phyloP scores from a whole-genome alignment of 129 eudicot genomes.

The Scalesia atractyloides region DNA sequence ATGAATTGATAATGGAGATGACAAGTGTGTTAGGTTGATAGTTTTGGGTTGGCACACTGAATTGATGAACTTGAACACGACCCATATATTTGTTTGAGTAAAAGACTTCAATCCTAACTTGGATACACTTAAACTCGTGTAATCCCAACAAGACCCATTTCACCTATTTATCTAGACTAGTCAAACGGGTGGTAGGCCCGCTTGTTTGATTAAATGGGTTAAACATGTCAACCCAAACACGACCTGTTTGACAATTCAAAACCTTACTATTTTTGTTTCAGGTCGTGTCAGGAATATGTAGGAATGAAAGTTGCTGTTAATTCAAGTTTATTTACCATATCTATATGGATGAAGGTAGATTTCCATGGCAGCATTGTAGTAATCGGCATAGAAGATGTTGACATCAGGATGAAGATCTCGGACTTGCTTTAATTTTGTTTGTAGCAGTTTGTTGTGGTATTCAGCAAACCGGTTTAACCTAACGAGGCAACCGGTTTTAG shows the following conservation, averaged over 20 bases:
- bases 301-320: too few relatives aligned
- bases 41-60: too few relatives aligned
- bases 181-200: too few relatives aligned
- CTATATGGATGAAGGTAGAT: slow-evolving; percentile 37
- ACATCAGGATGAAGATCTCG: slow-evolving; percentile 15
- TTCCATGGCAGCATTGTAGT: slow-evolving; percentile 48
- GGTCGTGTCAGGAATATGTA: too few relatives aligned
- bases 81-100: not conserved
- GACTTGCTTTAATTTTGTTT: slow-evolving; percentile 5
- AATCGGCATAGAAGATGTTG: slow-evolving; percentile 40
- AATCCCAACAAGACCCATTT: not conserved
- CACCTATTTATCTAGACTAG: too few relatives aligned
- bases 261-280: too few relatives aligned
- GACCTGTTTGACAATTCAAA: too few relatives aligned
- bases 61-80: too few relatives aligned
- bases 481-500: slow-evolving; percentile 9
- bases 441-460: slow-evolving; percentile 28
- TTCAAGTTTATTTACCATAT: slow-evolving; percentile 33
- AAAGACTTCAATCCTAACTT: not conserved
- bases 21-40: not conserved
- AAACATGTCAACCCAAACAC: too few relatives aligned
- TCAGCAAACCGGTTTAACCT: slow-evolving; percentile 15
- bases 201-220: too few relatives aligned
- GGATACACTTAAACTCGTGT: not conserved
- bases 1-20: not conserved